Base-by-base conservation (phyloP, 768 basidiomycete species). In the Russula emetica region DNA sequence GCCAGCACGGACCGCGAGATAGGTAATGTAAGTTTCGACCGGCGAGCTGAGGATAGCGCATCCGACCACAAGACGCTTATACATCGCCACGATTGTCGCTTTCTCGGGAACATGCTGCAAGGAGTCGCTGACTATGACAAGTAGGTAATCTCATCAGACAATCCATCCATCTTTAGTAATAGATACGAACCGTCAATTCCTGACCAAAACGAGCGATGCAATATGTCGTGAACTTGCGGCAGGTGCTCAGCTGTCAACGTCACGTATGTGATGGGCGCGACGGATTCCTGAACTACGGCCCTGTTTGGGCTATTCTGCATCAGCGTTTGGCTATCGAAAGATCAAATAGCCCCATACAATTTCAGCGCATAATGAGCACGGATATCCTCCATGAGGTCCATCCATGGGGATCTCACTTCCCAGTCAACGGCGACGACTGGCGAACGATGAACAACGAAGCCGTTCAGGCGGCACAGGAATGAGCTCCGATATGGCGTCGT, bases 21-120 rank as follows among this genome's bases (percentile, higher is more conserved):
- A 93, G 22, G 89, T 91, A 58, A 93, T 90, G 69, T 93, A 93
- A 3, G 88, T 86, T 71, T 91, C 88, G 55, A 82, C 81, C 0
- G 91, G 91, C 26, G 88, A 90, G 72, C 85, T 90, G 63, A 92
- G 75, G 63, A 92, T 82, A 14, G 87, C 88, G 20, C 83, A 82
- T 18, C 91, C 91, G 9, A 92, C 80, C 6, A 93, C 88, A 13
- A 91, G 77, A 47, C 73, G 73, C 62, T 84, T 86, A 74, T 91
- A 91, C 62, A 78, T 79, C 4, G 88, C 90, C 30, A 93, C 76
- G n/a, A 93, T 79, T 0, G 90, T 92, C 51, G 83, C 88, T 40
- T 80, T 81, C 68, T 90, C 88, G 1, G 91, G 88, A 5, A 75
- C 78, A 66, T 85, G 84, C 50, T 85, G 78, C 60, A 92, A 78